Evolutionary conservation across 371 early-diverging fungal genomes (phyloP), one percentile per base, ranked within the genome.

Genomic region (Mucor sp.): DNA sequence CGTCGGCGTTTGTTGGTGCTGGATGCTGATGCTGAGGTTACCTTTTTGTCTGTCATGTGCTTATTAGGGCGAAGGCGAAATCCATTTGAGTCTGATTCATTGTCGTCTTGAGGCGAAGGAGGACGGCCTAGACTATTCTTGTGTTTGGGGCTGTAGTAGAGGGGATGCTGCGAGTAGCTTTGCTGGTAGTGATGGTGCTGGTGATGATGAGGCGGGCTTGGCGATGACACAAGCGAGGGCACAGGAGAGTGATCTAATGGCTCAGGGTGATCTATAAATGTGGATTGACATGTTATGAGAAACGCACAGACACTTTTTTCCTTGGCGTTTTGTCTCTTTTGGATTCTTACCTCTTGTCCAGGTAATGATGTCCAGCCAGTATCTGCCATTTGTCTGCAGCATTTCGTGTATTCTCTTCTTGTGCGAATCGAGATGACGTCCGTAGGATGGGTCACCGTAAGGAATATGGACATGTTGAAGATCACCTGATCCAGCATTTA

Each of bases 1-100:
- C 89, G 80, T 55, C 86, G 83, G 62, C 80, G 71, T 68, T 83
- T 84, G 37, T 63, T 69, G 33, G 71, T 68, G 15, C 53, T 37
- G 17, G 53, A 41, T 28, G 37, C 56, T 21, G 62, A 23, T 30
- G 58, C 23, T 60, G 61, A 50, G 27, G 48, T 58, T 58, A 39
- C 65, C 48, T 60, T 66, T 69, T 69, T 69, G 11, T 43, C 60
- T 21, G 65, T 63, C 63, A 64, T 50, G 48, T 62, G 62, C 47
- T 69, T 60, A 59, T 39, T 44, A 44, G 19, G 44, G n/a, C 44
- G 44, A 44, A 44, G 44, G 19, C 44, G 44, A n/a, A 44, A 44
- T 44, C 44, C 44, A 19, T 44, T 44, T n/a, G 44, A 44, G n/a
- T 44, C 44, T 58, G 32, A 58, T 58, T 32, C 32, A 58, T n/a